Evolutionary conservation across 495 filamentous ascomycete genomes (phyloP).

Genomic region (Friedmanniomyces simplex): DNA sequence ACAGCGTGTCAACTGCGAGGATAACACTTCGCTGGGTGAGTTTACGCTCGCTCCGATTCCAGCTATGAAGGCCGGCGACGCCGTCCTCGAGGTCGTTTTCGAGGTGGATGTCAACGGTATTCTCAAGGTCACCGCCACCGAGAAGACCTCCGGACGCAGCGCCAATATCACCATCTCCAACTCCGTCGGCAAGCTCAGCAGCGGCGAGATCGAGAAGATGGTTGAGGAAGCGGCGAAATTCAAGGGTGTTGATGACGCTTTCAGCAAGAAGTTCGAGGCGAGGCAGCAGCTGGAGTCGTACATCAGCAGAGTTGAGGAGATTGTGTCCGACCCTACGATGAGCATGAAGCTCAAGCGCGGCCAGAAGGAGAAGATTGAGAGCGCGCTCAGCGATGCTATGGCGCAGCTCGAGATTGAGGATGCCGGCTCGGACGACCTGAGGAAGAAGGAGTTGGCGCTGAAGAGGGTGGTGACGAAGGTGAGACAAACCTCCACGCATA

Average conservation of each 20-base stretch:
- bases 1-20: slow-evolving; percentile 99
- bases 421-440: slow-evolving; percentile 82
- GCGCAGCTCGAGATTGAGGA: slow-evolving; percentile 80
- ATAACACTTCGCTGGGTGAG: slow-evolving; percentile 97
- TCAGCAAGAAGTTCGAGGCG: slow-evolving; percentile 98
- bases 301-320: slow-evolving; percentile 98
- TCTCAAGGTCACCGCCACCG: slow-evolving; percentile 97
- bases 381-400: slow-evolving; percentile 78
- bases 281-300: slow-evolving; percentile 98
- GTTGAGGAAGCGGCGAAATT: slow-evolving; percentile 94
- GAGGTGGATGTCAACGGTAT: slow-evolving; percentile 99
- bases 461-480: slow-evolving; percentile 96
- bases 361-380: slow-evolving; percentile 99
- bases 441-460: slow-evolving; percentile 99
- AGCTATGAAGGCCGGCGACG: slow-evolving; percentile 94
- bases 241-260: slow-evolving; percentile 94
- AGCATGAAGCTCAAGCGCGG: slow-evolving; percentile 96
- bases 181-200: slow-evolving; percentile 96
- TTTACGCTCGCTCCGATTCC: slow-evolving; percentile 97
- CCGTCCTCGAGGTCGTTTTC: slow-evolving; percentile 95
- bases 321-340: slow-evolving; percentile 90
- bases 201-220: slow-evolving; percentile 94
- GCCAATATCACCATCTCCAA: slow-evolving; percentile 99
- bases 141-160: slow-evolving; percentile 95
- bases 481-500: not conserved